Evolutionary conservation across 1,284 basidiomycete species (phyloP).

Genomic region (Tausonia pullulans): DNA sequence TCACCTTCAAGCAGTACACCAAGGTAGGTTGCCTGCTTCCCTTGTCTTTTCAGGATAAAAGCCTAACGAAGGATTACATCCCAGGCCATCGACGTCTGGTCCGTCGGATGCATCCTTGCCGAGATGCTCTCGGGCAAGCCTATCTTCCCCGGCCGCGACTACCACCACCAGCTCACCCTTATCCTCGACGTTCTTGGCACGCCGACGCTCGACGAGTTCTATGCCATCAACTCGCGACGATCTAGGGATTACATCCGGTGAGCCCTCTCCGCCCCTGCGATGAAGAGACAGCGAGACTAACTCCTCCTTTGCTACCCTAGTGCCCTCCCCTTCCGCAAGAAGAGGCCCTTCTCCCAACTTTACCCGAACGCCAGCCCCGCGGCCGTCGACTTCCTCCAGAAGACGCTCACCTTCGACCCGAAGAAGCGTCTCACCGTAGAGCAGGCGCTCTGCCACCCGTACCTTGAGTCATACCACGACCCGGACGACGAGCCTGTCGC

Average conservation of each 20-base stretch:
- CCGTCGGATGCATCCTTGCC: slow-evolving; percentile 90
- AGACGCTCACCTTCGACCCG: slow-evolving; percentile 79
- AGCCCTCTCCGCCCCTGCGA: not conserved
- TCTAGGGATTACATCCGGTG: slow-evolving; percentile 77
- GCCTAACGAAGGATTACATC: no score
- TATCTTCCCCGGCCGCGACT: slow-evolving; percentile 91
- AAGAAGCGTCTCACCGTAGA: slow-evolving; percentile 87
- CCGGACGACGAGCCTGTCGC: slow-evolving; percentile 87
- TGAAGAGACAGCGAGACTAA: not conserved
- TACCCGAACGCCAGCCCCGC: slow-evolving; percentile 78
- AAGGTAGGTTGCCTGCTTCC: slow-evolving; percentile 35
- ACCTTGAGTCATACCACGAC: slow-evolving; percentile 77
- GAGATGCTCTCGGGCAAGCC: slow-evolving; percentile 93
- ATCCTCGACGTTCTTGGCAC: slow-evolving; percentile 90
- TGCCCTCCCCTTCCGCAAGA: slow-evolving; percentile 55
- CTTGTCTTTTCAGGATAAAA: not conserved
- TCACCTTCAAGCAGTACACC: slow-evolving; percentile 92
- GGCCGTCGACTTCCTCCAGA: slow-evolving; percentile 84
- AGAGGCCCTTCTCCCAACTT: slow-evolving; percentile 58
- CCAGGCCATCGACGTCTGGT: slow-evolving; percentile 85
- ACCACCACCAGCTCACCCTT: slow-evolving; percentile 84
- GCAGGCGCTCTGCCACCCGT: slow-evolving; percentile 78
- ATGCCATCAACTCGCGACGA: slow-evolving; percentile 71
- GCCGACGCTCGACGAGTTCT: slow-evolving; percentile 80
- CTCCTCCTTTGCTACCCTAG: not conserved